Evolutionary conservation across 2,329 filamentous ascomycete species (phyloP), one percentile per base, ranked within the genome.

Genomic region (Diaporthe sp.): DNA sequence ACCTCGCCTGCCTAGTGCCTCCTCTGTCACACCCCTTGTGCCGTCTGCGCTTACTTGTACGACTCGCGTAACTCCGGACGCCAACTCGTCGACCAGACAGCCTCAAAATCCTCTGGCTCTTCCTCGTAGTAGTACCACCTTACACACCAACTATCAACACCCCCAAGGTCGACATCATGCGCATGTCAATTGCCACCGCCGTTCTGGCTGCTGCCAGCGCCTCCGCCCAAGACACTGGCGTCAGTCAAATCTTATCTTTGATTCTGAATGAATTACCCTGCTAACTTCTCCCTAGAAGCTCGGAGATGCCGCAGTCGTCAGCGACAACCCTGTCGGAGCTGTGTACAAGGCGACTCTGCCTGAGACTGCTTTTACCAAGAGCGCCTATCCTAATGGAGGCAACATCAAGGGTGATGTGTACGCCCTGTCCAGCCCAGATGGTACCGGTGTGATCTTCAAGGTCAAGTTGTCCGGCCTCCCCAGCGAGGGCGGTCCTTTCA

Each of bases 391-490:
- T 25, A 44, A 42, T 27, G 75, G 75, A 35, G 73, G 75, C 51
- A 75, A 75, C 42, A 44, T 75, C 15, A 66, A 73, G 73, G 82
- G 82, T 59, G 50, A 73, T 42, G 75, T 83, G 56, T 76, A 72
- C n/a, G 82, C 82, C 4, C 61, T 73, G 8, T 79, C 82, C 7
- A 75, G 70, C 35, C 74, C 78, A 5, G 76, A 79, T 65, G 82
- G 82, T 37, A 61, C 73, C 13, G 82, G 82, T n/a, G 80, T 83
- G 25, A 70, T 76, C 27, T 82, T 83, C 77, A 78, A 74, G 47
- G 70, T 83, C 68, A 76, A 74, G 42, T 80, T 83, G 73, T 79
- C 78, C 37, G 79, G 81, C 68, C 78, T 83, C 32, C 82, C 82
- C 68, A 78, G 77, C 76, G 76, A 75, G 15, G 81, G 78, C 32